Evolutionary conservation across 1,139 yeast species (phyloP).

Genomic region (Candida neerlandica): DNA sequence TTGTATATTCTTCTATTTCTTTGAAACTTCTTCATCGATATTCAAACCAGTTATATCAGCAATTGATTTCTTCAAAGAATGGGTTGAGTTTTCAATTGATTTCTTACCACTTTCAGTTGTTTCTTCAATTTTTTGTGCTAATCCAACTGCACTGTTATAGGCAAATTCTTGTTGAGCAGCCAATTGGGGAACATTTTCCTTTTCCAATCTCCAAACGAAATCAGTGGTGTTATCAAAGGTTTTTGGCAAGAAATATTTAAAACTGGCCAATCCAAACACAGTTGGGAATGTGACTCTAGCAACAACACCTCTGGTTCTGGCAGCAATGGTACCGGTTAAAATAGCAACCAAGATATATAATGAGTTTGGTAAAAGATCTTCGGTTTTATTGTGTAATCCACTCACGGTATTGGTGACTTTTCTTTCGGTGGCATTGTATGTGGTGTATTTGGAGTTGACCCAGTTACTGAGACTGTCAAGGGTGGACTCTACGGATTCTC

Average conservation of each 20-base stretch:
- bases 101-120: constrained; percentile 41
- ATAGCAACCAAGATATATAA: constrained; percentile 74
- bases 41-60: constrained; percentile 70
- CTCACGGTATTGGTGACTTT: constrained; percentile 68
- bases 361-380: constrained; percentile 75
- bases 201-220: constrained; percentile 69
- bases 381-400: constrained; percentile 67
- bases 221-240: constrained; percentile 69
- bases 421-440: constrained; percentile 64
- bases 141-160: constrained; percentile 46
- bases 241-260: constrained; percentile 73
- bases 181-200: constrained; percentile 61
- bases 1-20: constrained; percentile 25
- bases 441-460: constrained; percentile 43
- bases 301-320: constrained; percentile 69
- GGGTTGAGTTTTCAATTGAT: constrained; percentile 42
- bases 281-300: constrained; percentile 66
- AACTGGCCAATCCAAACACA: constrained; percentile 67
- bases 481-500: constrained; percentile 33
- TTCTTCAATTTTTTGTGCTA: constrained; percentile 45
- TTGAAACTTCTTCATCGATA: constrained; percentile 63
- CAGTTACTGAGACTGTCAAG: constrained; percentile 22
- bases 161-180: constrained; percentile 65
- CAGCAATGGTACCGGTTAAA: constrained; percentile 75
- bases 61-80: constrained; percentile 48